Evolutionary conservation across 2,329 filamentous ascomycete genomes (phyloP).

Genomic region (Fusarium buxicola): DNA sequence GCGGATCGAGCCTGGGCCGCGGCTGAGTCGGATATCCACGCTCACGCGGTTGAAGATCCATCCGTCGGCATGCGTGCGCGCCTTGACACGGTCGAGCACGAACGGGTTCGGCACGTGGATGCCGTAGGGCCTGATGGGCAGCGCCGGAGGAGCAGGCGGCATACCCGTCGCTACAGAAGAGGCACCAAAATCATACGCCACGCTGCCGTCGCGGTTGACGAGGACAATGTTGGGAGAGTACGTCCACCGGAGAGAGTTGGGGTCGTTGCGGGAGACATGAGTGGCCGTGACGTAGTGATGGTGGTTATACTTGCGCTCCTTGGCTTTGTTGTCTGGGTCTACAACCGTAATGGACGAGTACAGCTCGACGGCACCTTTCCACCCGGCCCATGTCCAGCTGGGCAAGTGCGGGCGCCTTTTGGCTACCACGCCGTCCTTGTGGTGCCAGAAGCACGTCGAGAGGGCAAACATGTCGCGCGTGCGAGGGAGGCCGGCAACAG

Average conservation of each 20-base stretch:
- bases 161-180: slow-evolving; percentile 15
- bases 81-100: slow-evolving; percentile 51
- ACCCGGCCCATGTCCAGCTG: slow-evolving; percentile 54
- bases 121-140: slow-evolving; percentile 44
- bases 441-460: slow-evolving; percentile 54
- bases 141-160: slow-evolving; percentile 36
- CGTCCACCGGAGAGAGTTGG: slow-evolving; percentile 48
- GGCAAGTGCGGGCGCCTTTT: slow-evolving; percentile 48
- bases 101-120: slow-evolving; percentile 50
- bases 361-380: slow-evolving; percentile 51
- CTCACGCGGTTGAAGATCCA: slow-evolving; percentile 53
- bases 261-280: slow-evolving; percentile 50
- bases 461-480: slow-evolving; percentile 51
- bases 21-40: slow-evolving; percentile 50
- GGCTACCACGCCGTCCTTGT: slow-evolving; percentile 43
- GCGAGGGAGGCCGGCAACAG: slow-evolving; percentile 37
- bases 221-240: slow-evolving; percentile 51
- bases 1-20: slow-evolving; percentile 45
- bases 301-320: slow-evolving; percentile 49
- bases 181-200: slow-evolving; percentile 50
- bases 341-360: slow-evolving; percentile 50
- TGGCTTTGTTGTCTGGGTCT: slow-evolving; percentile 45
- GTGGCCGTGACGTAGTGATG: slow-evolving; percentile 53
- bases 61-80: slow-evolving; percentile 46
- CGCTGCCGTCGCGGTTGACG: slow-evolving; percentile 45